These are phyloP conservation scores for Sporothrix globosa DNA, from an alignment of 2,329 filamentous ascomycete species.

Conservation along the genomic window DNA sequence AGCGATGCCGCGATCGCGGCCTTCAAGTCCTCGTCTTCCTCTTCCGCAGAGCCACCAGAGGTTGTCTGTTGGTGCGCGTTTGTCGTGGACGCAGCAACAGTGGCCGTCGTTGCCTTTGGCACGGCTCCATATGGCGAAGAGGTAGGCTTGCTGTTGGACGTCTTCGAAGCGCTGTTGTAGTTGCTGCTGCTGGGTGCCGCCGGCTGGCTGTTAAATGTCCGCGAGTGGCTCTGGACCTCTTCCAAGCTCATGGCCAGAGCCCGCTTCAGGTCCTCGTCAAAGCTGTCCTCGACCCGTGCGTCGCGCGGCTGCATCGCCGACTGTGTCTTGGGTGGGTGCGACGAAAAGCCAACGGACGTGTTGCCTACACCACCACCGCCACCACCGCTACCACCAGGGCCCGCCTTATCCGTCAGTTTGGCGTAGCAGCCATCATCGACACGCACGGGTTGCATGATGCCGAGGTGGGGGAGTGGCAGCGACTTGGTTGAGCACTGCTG, in stretches of 20 bases:
- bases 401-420: slow-evolving; percentile 79
- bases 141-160: slow-evolving; percentile 40
- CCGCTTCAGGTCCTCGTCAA: slow-evolving; percentile 92
- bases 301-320: slow-evolving; percentile 83
- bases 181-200: slow-evolving; percentile 34
- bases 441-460: slow-evolving; percentile 85
- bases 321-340: slow-evolving; percentile 47
- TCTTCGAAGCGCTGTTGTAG: slow-evolving; percentile 21
- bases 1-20: slow-evolving; percentile 94
- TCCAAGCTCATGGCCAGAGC: slow-evolving; percentile 97
- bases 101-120: background rate
- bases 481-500: slow-evolving; percentile 91
- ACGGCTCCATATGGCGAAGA: slow-evolving; percentile 21
- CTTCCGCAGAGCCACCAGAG: slow-evolving; percentile 42
- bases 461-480: slow-evolving; percentile 85
- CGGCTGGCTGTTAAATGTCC: slow-evolving; percentile 54
- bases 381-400: slow-evolving; percentile 45
- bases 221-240: slow-evolving; percentile 76
- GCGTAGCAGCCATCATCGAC: slow-evolving; percentile 96
- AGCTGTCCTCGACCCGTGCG: slow-evolving; percentile 84
- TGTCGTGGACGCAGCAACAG: slow-evolving; percentile 29
- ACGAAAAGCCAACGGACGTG: slow-evolving; percentile 33
- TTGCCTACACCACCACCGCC: slow-evolving; percentile 46
- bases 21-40: slow-evolving; percentile 90
- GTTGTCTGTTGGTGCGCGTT: background rate